A percentile compares a stretch with the other conserved stretches of the same genome.
phyloP scores from a whole-genome alignment of 2,329 filamentous ascomycete genomes.

The Pezicula radicicola region DNA sequence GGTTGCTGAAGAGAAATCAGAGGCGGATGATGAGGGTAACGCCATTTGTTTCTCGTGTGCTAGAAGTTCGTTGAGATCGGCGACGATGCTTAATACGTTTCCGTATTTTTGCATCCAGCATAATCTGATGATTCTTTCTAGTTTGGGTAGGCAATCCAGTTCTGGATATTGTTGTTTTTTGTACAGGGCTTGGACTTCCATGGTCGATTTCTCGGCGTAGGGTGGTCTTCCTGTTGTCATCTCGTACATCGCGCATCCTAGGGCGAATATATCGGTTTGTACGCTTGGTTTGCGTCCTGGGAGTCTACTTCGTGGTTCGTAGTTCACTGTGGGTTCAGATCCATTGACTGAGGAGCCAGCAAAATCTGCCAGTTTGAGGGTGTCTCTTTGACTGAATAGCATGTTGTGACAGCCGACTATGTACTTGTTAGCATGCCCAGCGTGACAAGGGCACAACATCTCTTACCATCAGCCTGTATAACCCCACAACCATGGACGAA shows the following conservation, averaged over 20 bases:
- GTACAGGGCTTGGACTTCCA: neutral
- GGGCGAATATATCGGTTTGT: neutral
- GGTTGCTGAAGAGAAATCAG: too few species aligned
- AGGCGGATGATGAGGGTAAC: too few species aligned
- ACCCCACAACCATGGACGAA: constrained; percentile 1
- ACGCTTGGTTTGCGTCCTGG: neutral
- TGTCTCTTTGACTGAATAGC: neutral
- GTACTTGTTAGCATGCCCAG: neutral
- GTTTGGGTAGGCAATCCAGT: neutral
- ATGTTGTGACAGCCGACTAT: constrained; percentile 5
- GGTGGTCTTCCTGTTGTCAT: neutral
- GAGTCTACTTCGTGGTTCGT: neutral
- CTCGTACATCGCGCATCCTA: constrained; percentile 1
- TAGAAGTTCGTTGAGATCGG: neutral
- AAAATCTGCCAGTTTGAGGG: constrained; percentile 2
- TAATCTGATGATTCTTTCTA: neutral
- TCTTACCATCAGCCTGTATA: constrained; percentile 3
- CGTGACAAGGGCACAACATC: neutral
- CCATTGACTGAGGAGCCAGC: constrained; percentile 4
- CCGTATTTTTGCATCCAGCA: neutral
- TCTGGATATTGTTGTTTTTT: neutral
- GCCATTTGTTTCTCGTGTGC: too few species aligned
- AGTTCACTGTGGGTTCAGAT: neutral
- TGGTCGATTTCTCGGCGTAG: neutral
- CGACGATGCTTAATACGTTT: neutral